Base-by-base conservation (phyloP, 768 basidiomycete species). In the Auricularia heimuer region DNA sequence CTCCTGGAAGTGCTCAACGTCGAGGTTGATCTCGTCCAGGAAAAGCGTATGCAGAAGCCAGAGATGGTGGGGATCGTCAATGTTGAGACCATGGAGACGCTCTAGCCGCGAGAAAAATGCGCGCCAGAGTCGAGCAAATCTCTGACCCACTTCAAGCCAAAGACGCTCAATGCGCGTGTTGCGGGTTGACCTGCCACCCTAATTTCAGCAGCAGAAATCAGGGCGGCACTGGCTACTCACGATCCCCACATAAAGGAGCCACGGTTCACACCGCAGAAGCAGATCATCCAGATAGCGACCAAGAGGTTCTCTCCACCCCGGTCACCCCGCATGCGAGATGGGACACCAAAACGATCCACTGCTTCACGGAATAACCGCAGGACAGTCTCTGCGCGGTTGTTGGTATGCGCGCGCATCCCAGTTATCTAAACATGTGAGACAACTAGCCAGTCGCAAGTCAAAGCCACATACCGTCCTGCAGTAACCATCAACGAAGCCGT, bases 401-500 rank as follows among this genome's bases (percentile, higher is more conserved):
- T 63, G 3, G 44, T 63, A 18, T 42, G 35, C 4, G 63, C 63
- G 54, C 35, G 62, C 39, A 62, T 54, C 3, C 33, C 18, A 21
- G 35, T 67, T 8, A 51, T 51, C 47, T 51, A 21, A 18, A 16
- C 18, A 12, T 39, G 39, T 51, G 21, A 51, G 47, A 21, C 14
- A 18, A 4, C 4, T 8, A 21, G 47, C 44, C 11, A 44, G 8
- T 36, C 29, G 35, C 24, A 54, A n/a, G 34, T 62, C 54, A 66
- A 54, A 18, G 35, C 3, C n/a, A 65, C 69, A n/a, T 54, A 79
- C 70, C 14, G 75, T 72, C 1, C 74, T 67, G 56, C 75, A 76
- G 67, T 73, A 75, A 0, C 80, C 80, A 68, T 81, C 78, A 21
- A 78, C 68, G 63, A 74, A 71, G 0, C 75, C 75, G 68, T 76